These are phyloP conservation scores for Geum urbanum DNA, from an alignment of 306 rosid species.

Conservation along the genomic window DNA sequence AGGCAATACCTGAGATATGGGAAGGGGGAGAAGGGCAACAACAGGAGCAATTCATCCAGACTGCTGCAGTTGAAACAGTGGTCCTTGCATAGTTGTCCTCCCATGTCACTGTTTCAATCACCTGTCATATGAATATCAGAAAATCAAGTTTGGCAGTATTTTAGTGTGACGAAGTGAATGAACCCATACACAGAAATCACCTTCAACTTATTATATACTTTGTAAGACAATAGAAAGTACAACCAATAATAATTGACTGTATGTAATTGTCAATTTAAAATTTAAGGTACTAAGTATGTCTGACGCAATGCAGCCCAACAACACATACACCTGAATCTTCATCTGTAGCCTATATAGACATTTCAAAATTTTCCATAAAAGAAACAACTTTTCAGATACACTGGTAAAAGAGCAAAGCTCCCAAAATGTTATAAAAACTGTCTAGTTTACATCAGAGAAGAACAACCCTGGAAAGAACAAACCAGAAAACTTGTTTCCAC, in stretches of 20 bases:
- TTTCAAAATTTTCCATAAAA: neutral
- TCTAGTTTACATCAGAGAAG: conserved; percentile 1
- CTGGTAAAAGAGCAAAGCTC: neutral
- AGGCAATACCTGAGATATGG: conserved; percentile 82
- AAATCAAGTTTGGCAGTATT: neutral
- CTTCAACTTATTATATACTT: neutral
- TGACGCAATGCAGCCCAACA: neutral
- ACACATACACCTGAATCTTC: neutral
- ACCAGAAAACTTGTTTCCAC: conserved; percentile 15
- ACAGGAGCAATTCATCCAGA: conserved; percentile 31
- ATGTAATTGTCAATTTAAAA: neutral
- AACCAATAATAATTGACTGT: neutral
- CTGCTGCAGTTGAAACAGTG: conserved; percentile 36
- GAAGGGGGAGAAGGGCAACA: conserved; percentile 31
- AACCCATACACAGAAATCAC: neutral
- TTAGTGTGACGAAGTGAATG: conserved; percentile 10
- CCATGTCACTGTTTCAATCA: neutral
- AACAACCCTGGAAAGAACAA: conserved; percentile 22
- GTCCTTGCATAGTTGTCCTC: conserved; percentile 28
- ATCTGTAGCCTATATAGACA: neutral
- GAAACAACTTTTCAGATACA: neutral
- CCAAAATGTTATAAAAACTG: neutral
- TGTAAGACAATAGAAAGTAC: neutral
- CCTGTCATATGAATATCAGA: neutral
- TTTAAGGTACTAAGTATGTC: neutral